Conservation (phyloP, 2,329 filamentous ascomycete genomes). For the Cryoendolithus antarcticus region DNA sequence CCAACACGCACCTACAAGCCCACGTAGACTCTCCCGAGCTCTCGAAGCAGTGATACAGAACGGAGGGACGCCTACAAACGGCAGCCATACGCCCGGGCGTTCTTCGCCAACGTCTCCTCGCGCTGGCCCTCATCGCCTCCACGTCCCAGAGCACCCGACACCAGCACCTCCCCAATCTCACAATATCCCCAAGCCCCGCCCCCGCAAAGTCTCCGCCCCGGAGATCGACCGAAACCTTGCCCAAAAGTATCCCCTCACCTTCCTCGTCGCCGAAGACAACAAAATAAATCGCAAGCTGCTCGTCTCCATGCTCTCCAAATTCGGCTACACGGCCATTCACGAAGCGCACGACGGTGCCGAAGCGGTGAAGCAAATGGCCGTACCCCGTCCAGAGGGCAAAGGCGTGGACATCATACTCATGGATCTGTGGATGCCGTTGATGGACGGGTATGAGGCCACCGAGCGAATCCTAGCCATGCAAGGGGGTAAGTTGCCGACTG, state of each 20-base stretch:
- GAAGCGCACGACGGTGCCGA: constrained; percentile 58
- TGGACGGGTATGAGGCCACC: constrained; percentile 61
- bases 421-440: constrained; percentile 66
- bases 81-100: neutral
- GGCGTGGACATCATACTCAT: constrained; percentile 54
- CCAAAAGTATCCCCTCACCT: constrained; percentile 48
- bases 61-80: neutral
- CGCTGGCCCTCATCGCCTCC: constrained; percentile 3
- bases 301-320: constrained; percentile 52
- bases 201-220: constrained; percentile 14
- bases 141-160: constrained; percentile 1
- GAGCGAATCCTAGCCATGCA: constrained; percentile 45
- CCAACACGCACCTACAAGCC: constrained; percentile 10
- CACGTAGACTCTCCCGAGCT: constrained; percentile 14
- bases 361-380: constrained; percentile 48
- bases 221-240: constrained; percentile 45
- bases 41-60: constrained; percentile 11
- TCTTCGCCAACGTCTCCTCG: constrained; percentile 7
- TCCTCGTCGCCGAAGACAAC: constrained; percentile 62
- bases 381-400: constrained; percentile 14
- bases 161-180: constrained; percentile 2
- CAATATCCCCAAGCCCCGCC: neutral
- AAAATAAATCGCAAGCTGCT: constrained; percentile 57
- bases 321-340: constrained; percentile 51
- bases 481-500: constrained; percentile 22